Conservation (phyloP, 2,329 filamentous ascomycete genomes). For the Verticillium zaregamsianum region DNA sequence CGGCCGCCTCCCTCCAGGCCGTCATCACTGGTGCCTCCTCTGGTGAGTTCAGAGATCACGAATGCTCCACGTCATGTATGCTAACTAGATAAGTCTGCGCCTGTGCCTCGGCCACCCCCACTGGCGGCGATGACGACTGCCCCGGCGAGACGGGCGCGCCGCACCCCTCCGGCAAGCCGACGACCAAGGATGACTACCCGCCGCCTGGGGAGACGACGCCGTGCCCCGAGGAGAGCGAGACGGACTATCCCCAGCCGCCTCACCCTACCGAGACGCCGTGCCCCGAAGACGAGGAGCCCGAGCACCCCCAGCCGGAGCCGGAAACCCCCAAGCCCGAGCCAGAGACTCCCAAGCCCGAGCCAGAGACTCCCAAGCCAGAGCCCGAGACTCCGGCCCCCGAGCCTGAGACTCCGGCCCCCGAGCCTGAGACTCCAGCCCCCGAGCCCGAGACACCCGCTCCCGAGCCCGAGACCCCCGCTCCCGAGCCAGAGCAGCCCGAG, state of each 20-base stretch:
- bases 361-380: neutral
- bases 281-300: neutral
- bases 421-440: neutral
- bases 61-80: neutral
- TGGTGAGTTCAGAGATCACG: neutral
- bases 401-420: neutral
- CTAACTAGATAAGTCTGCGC: neutral
- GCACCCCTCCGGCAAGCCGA: neutral
- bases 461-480: neutral
- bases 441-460: neutral
- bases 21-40: conserved; percentile 20
- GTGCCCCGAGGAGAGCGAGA: neutral
- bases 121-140: neutral
- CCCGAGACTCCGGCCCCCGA: neutral
- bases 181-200: neutral
- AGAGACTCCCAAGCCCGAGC: neutral
- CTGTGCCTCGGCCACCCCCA: neutral
- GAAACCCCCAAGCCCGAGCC: neutral
- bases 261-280: neutral
- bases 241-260: neutral
- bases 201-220: neutral
- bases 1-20: conserved; percentile 14
- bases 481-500: neutral
- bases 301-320: neutral
- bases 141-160: neutral